A percentile compares a stretch with the other conserved stretches of the same genome.
phyloP scores from a whole-genome alignment of 768 basidiomycete genomes.

The Multifurca ochricompacta region DNA sequence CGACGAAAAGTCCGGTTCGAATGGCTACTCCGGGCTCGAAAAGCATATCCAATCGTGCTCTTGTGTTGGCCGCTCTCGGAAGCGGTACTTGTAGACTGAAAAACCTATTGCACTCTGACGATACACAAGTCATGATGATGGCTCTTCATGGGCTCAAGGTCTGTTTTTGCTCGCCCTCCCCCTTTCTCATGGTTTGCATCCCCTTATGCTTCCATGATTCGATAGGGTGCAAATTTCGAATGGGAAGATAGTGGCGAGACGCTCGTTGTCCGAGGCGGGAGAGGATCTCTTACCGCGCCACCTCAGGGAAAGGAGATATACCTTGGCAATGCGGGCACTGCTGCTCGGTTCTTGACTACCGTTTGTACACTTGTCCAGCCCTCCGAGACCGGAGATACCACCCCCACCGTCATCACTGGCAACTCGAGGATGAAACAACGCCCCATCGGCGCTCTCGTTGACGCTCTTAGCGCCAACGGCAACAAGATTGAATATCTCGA shows the following conservation, averaged over 20 bases:
- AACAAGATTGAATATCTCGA: conserved; percentile 73
- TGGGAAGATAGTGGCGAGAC: conserved; percentile 98
- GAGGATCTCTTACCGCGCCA: conserved; percentile 72
- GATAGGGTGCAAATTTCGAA: conserved; percentile 78
- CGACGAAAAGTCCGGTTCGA: conserved; percentile 39
- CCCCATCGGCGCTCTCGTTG: conserved; percentile 91
- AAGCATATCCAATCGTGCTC: conserved; percentile 90
- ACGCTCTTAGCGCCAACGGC: conserved; percentile 78
- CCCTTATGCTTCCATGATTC: conserved; percentile 1
- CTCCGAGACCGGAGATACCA: conserved; percentile 31
- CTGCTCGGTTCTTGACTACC: conserved; percentile 93
- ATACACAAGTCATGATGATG: conserved; percentile 99
- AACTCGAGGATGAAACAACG: conserved; percentile 99
- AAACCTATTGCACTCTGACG: conserved; percentile 93
- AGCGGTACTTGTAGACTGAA: conserved; percentile 80
- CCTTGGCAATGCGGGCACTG: conserved; percentile 95
- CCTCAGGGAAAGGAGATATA: conserved; percentile 81
- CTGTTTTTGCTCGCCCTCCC: conserved; percentile 16
- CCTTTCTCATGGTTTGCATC: conserved; percentile 1
- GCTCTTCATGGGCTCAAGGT: conserved; percentile 86
- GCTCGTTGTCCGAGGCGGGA: conserved; percentile 82
- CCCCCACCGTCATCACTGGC: conserved; percentile 80
- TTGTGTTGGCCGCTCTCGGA: conserved; percentile 88
- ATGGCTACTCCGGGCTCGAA: conserved; percentile 96
- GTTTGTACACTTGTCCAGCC: conserved; percentile 83